These are phyloP conservation scores for Hysterium pulicare DNA, from an alignment of 2,329 filamentous ascomycete genomes.

Conservation along the genomic window DNA sequence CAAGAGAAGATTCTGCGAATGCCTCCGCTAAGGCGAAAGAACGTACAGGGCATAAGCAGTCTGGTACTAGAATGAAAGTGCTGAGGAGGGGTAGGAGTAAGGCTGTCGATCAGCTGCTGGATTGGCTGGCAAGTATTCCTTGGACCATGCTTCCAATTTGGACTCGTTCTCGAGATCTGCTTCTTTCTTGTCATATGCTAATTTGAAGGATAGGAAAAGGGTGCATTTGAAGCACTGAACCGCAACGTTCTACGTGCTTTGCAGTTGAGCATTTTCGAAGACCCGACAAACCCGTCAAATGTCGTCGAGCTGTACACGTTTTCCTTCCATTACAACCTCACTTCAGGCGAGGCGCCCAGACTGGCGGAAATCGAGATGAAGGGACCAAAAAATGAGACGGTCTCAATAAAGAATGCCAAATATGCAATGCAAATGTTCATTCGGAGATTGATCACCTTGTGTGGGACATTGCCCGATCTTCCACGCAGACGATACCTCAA, in stretches of 20 bases:
- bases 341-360: constrained; percentile 7
- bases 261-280: constrained; percentile 46
- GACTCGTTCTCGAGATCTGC: not conserved
- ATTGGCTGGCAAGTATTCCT: constrained; percentile 44
- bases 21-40: not conserved
- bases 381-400: constrained; percentile 24
- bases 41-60: constrained; percentile 13
- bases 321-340: constrained; percentile 41
- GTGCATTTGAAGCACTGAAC: constrained; percentile 46
- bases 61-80: constrained; percentile 36
- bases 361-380: constrained; percentile 23
- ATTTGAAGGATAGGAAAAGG: constrained; percentile 40
- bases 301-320: constrained; percentile 52
- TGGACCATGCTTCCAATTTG: not conserved
- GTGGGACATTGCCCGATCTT: constrained; percentile 25
- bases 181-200: not conserved
- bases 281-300: constrained; percentile 32
- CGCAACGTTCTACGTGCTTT: constrained; percentile 42
- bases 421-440: constrained; percentile 43
- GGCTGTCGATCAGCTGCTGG: constrained; percentile 43
- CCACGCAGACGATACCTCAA: constrained; percentile 41
- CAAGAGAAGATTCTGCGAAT: constrained; percentile 20
- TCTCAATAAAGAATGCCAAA: constrained; percentile 41
- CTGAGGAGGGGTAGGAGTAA: constrained; percentile 39
- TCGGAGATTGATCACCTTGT: constrained; percentile 38